Evolutionary conservation across 169 alveolate genomes (phyloP), one percentile per base, ranked within the genome.

Genomic region (Eimeria praecox): DNA sequence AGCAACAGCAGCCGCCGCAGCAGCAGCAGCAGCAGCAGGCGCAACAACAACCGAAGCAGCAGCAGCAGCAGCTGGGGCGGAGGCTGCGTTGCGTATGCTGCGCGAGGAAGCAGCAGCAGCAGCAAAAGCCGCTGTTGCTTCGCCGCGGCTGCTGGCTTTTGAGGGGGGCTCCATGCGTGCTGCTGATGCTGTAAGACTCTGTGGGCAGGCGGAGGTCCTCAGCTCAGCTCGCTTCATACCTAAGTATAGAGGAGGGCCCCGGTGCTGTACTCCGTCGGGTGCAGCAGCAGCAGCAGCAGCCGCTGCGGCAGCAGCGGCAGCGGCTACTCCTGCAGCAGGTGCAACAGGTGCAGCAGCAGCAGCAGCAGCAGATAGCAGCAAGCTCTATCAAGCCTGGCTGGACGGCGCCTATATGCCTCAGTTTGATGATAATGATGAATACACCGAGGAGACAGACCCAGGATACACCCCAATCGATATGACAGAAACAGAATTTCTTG

Each of bases 71-170:
- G 90, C 64, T 0, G 90, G 69, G 3, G 66, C 90, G 4, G 71
- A 33, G 10, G 64, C 78, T 35, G 44, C 92, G 62, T 69, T 85
- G 80, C 92, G 78, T 24, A 38, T 85, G 80, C 59, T 85, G 56
- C 92, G 92, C 56, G 80, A 54, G 16, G 92, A 85, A 44, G 86
- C 94, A 88, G 86, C 83, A 88, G 87, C 94, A 88, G 94, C 94
- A 64, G 94, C 86, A 69, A 40, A 42, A 16, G 75, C 42, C n/a
- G 87, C 94, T 33, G 62, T 88, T 33, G 85, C 83, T 42, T 38
- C 94, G 10, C 94, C 94, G 56, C 94, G 46, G 71, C 94, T 88
- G 71, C 87, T 66, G 59, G 24, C 56, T 0, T 3, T 64, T 10
- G 83, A 44, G 71, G 82, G 82, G 35, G 92, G 92, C 22, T 8